These are phyloP conservation scores for Taiozyma sp. DNA, from an alignment of 1,139 yeast genomes.

Conservation along the genomic window DNA sequence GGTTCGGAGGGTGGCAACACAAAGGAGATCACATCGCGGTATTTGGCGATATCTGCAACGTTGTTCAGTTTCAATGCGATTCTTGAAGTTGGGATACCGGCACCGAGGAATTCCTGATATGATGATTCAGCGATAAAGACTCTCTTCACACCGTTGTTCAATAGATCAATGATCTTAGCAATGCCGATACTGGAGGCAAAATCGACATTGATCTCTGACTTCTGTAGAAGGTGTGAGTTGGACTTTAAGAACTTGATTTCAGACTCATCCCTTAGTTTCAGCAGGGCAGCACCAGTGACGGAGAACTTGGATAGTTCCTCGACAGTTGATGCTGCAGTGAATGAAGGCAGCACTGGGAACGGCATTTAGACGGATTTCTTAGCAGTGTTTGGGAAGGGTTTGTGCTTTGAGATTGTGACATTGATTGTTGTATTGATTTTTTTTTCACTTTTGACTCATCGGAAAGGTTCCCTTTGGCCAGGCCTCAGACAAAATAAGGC, in stretches of 20 bases:
- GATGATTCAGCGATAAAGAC: slow-evolving; percentile 40
- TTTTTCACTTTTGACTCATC: background rate
- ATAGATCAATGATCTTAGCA: slow-evolving; percentile 47
- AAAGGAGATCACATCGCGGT: slow-evolving; percentile 18
- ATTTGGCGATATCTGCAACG: slow-evolving; percentile 8
- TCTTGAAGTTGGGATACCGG: slow-evolving; percentile 51
- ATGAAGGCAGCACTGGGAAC: slow-evolving; percentile 23
- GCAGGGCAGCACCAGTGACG: slow-evolving; percentile 20
- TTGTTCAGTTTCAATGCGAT: slow-evolving; percentile 14
- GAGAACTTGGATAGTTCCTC: slow-evolving; percentile 14
- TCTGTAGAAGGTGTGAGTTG: slow-evolving; percentile 6
- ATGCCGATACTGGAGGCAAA: slow-evolving; percentile 26
- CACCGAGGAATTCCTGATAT: slow-evolving; percentile 33
- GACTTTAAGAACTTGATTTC: slow-evolving; percentile 12
- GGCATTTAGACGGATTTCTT: slow-evolving; percentile 14
- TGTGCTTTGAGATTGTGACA: background rate
- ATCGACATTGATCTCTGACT: slow-evolving; percentile 12
- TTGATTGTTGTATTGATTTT: background rate
- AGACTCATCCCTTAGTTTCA: slow-evolving; percentile 12
- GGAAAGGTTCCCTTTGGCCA: background rate
- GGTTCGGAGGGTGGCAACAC: slow-evolving; percentile 22
- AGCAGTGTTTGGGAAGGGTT: background rate
- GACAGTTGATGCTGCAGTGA: slow-evolving; percentile 7
- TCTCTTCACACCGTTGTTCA: slow-evolving; percentile 63
- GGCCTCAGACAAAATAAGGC: background rate